Conservation (phyloP, 208 protist species). For the Leishmania mexicana region DNA sequence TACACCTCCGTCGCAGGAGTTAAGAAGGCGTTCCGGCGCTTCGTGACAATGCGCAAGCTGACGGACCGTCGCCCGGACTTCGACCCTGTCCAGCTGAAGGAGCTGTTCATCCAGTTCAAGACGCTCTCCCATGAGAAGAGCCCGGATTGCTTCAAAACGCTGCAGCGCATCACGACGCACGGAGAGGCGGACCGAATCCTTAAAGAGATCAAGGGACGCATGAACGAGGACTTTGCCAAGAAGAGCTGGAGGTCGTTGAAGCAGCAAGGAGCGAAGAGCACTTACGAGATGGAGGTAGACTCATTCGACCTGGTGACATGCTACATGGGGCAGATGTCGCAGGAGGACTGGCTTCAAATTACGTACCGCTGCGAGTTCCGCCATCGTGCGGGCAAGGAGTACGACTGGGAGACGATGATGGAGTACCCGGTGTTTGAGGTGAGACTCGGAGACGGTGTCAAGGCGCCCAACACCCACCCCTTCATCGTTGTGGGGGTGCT, state of each 20-base stretch:
- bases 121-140: constrained; percentile 64
- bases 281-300: constrained; percentile 88
- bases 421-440: constrained; percentile 93
- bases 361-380: constrained; percentile 87
- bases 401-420: constrained; percentile 73
- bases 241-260: constrained; percentile 90
- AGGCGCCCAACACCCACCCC: constrained; percentile 66
- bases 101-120: constrained; percentile 81
- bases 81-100: constrained; percentile 60
- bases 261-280: constrained; percentile 57
- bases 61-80: constrained; percentile 87
- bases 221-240: constrained; percentile 88
- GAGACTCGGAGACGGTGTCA: constrained; percentile 80
- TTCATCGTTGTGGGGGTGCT: constrained; percentile 91
- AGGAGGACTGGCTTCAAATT: constrained; percentile 91
- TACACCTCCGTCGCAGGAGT: constrained; percentile 79
- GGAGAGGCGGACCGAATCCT: constrained; percentile 83
- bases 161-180: constrained; percentile 89
- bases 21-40: constrained; percentile 77
- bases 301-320: constrained; percentile 85
- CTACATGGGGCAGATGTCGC: constrained; percentile 91
- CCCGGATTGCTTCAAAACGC: constrained; percentile 57
- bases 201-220: constrained; percentile 73
- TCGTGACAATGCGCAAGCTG: constrained; percentile 90
- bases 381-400: constrained; percentile 53